These are phyloP conservation scores for Pugionium dolabratum DNA, from an alignment of 345 rosid species.

Conservation along the genomic window DNA sequence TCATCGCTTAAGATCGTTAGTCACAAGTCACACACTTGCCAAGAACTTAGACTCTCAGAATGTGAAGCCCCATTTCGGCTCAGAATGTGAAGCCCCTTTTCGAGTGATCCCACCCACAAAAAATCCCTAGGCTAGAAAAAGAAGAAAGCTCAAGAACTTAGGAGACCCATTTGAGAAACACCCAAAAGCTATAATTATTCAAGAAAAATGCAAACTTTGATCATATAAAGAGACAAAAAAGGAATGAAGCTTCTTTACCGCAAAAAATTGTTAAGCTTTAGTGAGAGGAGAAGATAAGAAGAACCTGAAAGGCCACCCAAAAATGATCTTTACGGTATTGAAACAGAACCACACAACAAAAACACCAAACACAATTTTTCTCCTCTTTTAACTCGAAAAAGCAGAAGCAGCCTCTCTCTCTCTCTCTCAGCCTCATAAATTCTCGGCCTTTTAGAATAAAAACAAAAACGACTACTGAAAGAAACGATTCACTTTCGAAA, in stretches of 20 bases:
- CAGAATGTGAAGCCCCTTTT: constrained; percentile 21
- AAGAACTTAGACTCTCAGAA: constrained; percentile 26
- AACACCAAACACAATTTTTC: constrained; percentile 29
- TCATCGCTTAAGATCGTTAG: constrained; percentile 36
- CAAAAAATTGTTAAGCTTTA: constrained; percentile 8
- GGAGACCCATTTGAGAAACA: constrained; percentile 26
- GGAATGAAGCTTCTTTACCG: constrained; percentile 39
- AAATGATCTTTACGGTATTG: constrained; percentile 50
- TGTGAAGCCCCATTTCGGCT: constrained; percentile 2
- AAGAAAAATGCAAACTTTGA: constrained; percentile 27
- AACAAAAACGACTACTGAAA: constrained; percentile 39
- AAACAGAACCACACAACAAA: constrained; percentile 69
- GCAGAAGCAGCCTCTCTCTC: constrained; percentile 31
- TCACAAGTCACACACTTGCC: constrained; percentile 27
- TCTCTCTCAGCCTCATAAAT: constrained; percentile 59
- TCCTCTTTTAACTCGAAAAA: constrained; percentile 29
- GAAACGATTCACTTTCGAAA: constrained; percentile 37
- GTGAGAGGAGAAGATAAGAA: constrained; percentile 37
- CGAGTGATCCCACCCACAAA: constrained; percentile 24
- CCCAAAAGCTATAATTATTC: constrained; percentile 28
- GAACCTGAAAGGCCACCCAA: constrained; percentile 47
- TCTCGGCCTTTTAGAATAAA: constrained; percentile 36
- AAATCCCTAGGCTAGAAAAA: constrained; percentile 17
- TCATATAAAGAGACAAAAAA: constrained; percentile 17
- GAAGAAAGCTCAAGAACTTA: constrained; percentile 26